Evolutionary conservation across 805 yeast species (phyloP), one percentile per base, ranked within the genome.

Genomic region (Metschnikowia picachoensis): DNA sequence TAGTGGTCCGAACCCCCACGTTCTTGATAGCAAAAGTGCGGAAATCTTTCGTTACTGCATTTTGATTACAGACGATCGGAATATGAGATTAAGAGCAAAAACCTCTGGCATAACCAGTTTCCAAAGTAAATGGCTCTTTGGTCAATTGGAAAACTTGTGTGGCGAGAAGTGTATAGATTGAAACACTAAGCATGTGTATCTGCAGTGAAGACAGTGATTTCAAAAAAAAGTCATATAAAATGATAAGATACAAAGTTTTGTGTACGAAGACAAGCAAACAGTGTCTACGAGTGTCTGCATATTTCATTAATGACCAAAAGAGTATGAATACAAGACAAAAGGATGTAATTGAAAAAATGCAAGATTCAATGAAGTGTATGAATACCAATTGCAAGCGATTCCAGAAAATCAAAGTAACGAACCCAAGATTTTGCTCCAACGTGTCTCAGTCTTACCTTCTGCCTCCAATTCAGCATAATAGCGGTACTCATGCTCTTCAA

Each of bases 51-150:
- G 74, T 39, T 80, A 80, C 60, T 80, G 85, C 51, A 73, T 83
- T 27, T 64, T 86, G 41, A 78, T 86, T 32, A 83, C 91, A 2
- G 92, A 86, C 63, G 92, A 87, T 60, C 67, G 82, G 45, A 84
- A 82, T 51, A 81, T 86, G 87, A 70, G 86, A 51, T 62, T 81
- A 35, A 77, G 87, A 51, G 83, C 88, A 2, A 77, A 79, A 55
- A 67, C 79, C 3, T 67, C 76, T n/a, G 81, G 80, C 0, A 68
- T 80, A 34, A 67, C 76, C 7, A 74, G 79, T 37, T 78, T 73
- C 60, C 80, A 78, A 43, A 79, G 85, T 49, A 72, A 74, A 48
- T 82, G 87, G 87, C 67, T 82, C 41, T 80, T 80, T 61, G 63
- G 65, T 39, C 79, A 74, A 46, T 62, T 80, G 40, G 83, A 77